phyloP scores from a whole-genome alignment of 2,329 filamentous ascomycete species.

The Ilyonectria destructans region DNA sequence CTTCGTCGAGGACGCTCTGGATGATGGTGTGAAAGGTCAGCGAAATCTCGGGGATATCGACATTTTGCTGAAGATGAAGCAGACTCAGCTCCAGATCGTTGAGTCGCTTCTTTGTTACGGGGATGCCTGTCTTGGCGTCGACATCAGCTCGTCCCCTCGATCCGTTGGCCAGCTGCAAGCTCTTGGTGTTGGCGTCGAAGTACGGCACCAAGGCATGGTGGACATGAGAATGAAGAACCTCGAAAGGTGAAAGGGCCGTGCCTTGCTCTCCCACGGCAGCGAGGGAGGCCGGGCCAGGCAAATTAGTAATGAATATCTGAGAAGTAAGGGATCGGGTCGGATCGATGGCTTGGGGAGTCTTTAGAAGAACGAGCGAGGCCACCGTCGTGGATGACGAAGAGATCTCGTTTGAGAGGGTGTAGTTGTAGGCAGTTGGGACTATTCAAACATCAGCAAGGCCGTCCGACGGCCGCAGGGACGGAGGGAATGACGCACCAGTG shows the following conservation, averaged over 20 bases:
- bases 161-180: constrained; percentile 77
- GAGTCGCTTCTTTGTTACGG: constrained; percentile 97
- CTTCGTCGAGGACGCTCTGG: constrained; percentile 86
- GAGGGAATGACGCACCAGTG: constrained; percentile 57
- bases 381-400: constrained; percentile 85
- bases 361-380: constrained; percentile 90
- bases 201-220: constrained; percentile 94
- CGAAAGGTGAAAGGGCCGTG: constrained; percentile 85
- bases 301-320: constrained; percentile 93
- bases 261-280: constrained; percentile 81
- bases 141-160: constrained; percentile 84
- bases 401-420: constrained; percentile 87
- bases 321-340: constrained; percentile 84
- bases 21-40: constrained; percentile 92
- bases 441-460: constrained; percentile 35
- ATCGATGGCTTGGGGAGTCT: constrained; percentile 91
- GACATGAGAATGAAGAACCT: constrained; percentile 92
- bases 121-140: constrained; percentile 94
- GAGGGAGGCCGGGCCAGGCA: constrained; percentile 85
- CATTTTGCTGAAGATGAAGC: constrained; percentile 95
- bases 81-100: constrained; percentile 94
- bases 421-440: constrained; percentile 76
- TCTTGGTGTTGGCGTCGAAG: constrained; percentile 96
- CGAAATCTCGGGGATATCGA: constrained; percentile 94
- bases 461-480: background rate